Percentiles rank a stretch among this genome's conserved stretches.
Conservation (phyloP, 768 basidiomycete species). For the Tulasnella sp. region DNA sequence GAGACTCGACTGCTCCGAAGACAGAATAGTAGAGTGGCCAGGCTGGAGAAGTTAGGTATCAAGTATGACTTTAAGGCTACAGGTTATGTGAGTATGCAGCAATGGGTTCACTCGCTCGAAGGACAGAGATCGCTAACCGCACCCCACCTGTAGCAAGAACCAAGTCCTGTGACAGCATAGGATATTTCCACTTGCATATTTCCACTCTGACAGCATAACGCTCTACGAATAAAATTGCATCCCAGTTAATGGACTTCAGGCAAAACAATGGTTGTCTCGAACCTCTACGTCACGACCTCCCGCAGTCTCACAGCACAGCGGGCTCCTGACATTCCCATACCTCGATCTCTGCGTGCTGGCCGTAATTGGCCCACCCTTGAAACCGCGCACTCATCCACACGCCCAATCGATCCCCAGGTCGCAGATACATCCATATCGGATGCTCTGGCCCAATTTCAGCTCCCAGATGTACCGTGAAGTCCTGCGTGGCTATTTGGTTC, state of each 20-base stretch:
- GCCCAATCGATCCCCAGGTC: constrained; percentile 8
- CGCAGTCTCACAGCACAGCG: not conserved
- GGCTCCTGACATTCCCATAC: constrained; percentile 3
- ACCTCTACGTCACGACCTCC: too few species aligned
- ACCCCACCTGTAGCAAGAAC: too few species aligned
- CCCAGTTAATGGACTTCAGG: too few species aligned
- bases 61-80: constrained; percentile 74
- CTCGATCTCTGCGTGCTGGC: not conserved
- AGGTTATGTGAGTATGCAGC: constrained; percentile 56
- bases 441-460: not conserved
- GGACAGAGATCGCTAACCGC: too few species aligned
- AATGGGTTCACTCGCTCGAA: too few species aligned
- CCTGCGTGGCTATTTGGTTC: not conserved
- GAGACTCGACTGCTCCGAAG: constrained; percentile 61
- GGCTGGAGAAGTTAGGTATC: constrained; percentile 72
- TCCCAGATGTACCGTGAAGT: not conserved
- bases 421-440: not conserved
- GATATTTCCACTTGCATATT: too few species aligned
- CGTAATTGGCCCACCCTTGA: not conserved
- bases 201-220: too few species aligned
- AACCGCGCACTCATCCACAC: constrained; percentile 5
- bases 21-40: constrained; percentile 65
- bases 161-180: too few species aligned
- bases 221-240: too few species aligned
- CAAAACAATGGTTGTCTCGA: too few species aligned